Conservation (phyloP, 75 land plant species). For the Isoetes taiwanensis region DNA sequence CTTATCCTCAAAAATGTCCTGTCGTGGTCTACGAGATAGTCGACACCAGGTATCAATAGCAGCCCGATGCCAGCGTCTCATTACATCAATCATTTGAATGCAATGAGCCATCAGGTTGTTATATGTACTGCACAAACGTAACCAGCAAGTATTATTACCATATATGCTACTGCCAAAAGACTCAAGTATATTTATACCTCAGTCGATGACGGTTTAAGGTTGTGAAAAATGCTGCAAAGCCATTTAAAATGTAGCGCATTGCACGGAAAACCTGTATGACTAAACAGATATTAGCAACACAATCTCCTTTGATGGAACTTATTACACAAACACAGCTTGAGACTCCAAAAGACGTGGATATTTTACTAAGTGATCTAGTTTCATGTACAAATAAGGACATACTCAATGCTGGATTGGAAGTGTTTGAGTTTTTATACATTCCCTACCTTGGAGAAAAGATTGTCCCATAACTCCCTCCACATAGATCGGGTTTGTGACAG, state of each 20-base stretch:
- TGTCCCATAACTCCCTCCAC: conserved; percentile 88
- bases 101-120: too few species aligned
- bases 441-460: conserved; percentile 79
- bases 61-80: too few species aligned
- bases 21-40: too few species aligned
- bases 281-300: neutral
- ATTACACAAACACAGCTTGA: neutral
- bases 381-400: neutral
- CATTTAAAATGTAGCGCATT: conserved; percentile 69
- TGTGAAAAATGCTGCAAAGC: conserved; percentile 69
- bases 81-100: too few species aligned
- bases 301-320: neutral
- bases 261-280: conserved; percentile 66
- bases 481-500: conserved; percentile 25
- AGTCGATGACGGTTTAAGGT: conserved; percentile 83
- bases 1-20: too few species aligned
- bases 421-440: conserved; percentile 17
- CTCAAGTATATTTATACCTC: conserved; percentile 61
- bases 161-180: too few species aligned
- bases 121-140: too few species aligned
- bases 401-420: conserved; percentile 19
- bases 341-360: neutral
- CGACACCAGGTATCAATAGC: too few species aligned
- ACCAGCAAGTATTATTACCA: too few species aligned
- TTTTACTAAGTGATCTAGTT: neutral